A percentile compares a stretch with the other conserved stretches of the same genome.
phyloP scores from a whole-genome alignment of 108 stramenopile genomes.

The Skeletonema marinoi region DNA sequence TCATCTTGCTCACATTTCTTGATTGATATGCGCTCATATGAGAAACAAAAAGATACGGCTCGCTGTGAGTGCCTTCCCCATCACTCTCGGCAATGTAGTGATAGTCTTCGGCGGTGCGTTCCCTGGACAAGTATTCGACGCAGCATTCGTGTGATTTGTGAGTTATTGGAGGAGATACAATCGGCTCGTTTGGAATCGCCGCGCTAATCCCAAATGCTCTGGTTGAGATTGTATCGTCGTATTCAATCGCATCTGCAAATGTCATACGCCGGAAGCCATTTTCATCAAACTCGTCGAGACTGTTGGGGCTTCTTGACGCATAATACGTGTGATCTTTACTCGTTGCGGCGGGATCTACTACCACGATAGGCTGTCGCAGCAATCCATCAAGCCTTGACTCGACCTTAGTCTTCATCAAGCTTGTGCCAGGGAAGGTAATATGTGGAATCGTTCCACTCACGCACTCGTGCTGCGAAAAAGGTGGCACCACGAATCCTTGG shows the following conservation, averaged over 20 bases:
- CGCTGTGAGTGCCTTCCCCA: slow-evolving; percentile 42
- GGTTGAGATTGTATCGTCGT: slow-evolving; percentile 33
- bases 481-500: slow-evolving; percentile 34
- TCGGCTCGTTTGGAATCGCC: slow-evolving; percentile 25
- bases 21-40: slow-evolving; percentile 45
- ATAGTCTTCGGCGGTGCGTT: slow-evolving; percentile 39
- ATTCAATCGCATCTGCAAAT: slow-evolving; percentile 24
- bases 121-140: slow-evolving; percentile 26
- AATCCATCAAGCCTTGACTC: slow-evolving; percentile 37
- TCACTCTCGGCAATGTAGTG: slow-evolving; percentile 52
- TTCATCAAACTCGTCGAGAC: slow-evolving; percentile 20
- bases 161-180: slow-evolving; percentile 17
- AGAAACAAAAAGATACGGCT: slow-evolving; percentile 35
- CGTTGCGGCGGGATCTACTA: slow-evolving; percentile 34
- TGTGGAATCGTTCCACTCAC: slow-evolving; percentile 35
- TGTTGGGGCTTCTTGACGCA: neutral
- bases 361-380: slow-evolving; percentile 32
- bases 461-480: slow-evolving; percentile 32
- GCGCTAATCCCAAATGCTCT: slow-evolving; percentile 36
- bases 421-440: slow-evolving; percentile 26
- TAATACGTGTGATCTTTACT: slow-evolving; percentile 2
- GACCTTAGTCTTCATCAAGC: slow-evolving; percentile 28
- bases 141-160: slow-evolving; percentile 32
- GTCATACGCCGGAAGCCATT: slow-evolving; percentile 39
- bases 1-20: slow-evolving; percentile 35